Evolutionary conservation across 805 yeast genomes (phyloP), one percentile per base, ranked within the genome.

Genomic region (Metschnikowia kunwiensis): DNA sequence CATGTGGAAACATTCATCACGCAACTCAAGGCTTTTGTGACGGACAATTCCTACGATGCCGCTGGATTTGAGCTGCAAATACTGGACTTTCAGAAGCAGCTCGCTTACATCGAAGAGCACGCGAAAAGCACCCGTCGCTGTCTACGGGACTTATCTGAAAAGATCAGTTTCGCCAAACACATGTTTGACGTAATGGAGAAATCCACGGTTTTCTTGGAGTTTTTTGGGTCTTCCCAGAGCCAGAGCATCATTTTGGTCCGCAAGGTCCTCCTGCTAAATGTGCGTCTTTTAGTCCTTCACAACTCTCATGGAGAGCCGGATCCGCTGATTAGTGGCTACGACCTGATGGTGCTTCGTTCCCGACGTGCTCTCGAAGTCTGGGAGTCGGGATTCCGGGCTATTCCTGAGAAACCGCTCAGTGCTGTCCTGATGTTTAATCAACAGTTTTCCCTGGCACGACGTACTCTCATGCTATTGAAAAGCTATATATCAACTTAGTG

Each of bases 231-330:
- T n/a, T 5, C 22, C 7, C 33, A 18, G 5, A 34, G 23, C n/a
- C 31, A 16, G n/a, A 27, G 15, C 18, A 26, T 15, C n/a, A 13
- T 18, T 5, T 23, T 35, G 17, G 12, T 30, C 10, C 24, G 12
- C 19, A 24, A 36, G 22, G 27, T 21, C 7, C 20, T 21, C 4
- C 12, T 5, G 8, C 24, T 36, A 4, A 25, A 36, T 12, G 16
- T 30, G 2, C 11, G 27, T 10, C 34, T 36, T 13, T 30, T 30
- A 5, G 6, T 13, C 4, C 27, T 30, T n/a, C 17, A 25, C 17
- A 19, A 36, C 13, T 19, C 34, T 6, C 9, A 7, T 3, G 40
- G 40, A 3, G n/a, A 9, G 1, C 40, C 40, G 7, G 24, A 15
- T 18, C 19, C 30, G 12, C 14, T 8, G 8, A 18, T 16, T 3